A percentile compares a stretch with the other conserved stretches of the same genome.
Evolutionary conservation across 306 rosid genomes (phyloP).

Genomic region (Sophora flavescens): DNA sequence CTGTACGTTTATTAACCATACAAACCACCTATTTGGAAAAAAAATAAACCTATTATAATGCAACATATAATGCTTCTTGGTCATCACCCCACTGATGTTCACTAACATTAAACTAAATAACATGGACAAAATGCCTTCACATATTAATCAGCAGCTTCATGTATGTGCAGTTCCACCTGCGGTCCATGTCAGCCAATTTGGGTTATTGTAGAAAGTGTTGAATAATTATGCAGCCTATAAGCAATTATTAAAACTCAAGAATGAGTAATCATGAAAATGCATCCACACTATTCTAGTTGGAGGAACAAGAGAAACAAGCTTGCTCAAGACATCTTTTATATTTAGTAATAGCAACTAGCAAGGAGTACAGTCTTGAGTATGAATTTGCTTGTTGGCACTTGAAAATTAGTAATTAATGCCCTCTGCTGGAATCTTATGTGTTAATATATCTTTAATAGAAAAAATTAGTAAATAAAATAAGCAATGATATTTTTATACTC

Average conservation of each 20-base stretch:
- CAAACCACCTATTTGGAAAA: too few relatives aligned
- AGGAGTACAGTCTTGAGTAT: not conserved
- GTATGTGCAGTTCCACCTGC: not conserved
- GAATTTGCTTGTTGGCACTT: not conserved
- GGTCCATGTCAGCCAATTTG: conserved; percentile 15
- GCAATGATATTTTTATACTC: too few relatives aligned
- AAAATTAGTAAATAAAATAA: not conserved
- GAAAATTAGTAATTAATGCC: not conserved
- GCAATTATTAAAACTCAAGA: not conserved
- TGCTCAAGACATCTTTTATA: not conserved
- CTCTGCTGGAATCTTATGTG: not conserved
- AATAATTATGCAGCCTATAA: not conserved
- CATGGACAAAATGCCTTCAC: not conserved
- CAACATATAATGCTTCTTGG: not conserved
- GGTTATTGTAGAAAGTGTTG: not conserved
- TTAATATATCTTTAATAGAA: not conserved
- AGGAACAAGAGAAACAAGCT: too few relatives aligned
- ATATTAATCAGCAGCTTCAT: not conserved
- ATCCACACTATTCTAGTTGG: conserved; percentile 11
- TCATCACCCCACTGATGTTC: not conserved
- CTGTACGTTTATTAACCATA: too few relatives aligned
- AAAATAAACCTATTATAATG: not conserved
- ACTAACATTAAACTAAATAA: not conserved
- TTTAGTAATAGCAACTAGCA: conserved; percentile 24
- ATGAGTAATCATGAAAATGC: conserved; percentile 24